phyloP scores from a whole-genome alignment of 73 alveolate genomes.

The Paramecium pentaurelia region DNA sequence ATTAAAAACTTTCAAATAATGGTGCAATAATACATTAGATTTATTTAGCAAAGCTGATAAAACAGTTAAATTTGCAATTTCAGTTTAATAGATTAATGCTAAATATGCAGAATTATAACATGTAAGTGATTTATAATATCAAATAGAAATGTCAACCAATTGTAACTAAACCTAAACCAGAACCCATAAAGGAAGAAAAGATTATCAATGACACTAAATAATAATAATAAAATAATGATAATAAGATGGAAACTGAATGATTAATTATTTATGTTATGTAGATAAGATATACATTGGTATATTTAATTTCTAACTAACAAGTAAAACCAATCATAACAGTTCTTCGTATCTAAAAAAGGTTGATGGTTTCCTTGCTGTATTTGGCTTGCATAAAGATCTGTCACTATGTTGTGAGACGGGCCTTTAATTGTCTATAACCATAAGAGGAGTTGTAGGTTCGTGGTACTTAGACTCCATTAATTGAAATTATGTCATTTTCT shows the following conservation, averaged over 20 bases:
- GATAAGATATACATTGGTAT: background rate
- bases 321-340: background rate
- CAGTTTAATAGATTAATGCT: background rate
- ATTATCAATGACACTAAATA: background rate
- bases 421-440: background rate
- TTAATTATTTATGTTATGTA: background rate
- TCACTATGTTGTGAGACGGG: slow-evolving; percentile 25
- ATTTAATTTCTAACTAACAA: background rate
- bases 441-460: background rate
- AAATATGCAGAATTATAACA: slow-evolving; percentile 11
- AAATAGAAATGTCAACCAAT: slow-evolving; percentile 36
- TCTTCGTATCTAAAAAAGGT: slow-evolving; percentile 44
- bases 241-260: slow-evolving; percentile 42
- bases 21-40: background rate
- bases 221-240: background rate
- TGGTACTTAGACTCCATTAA: background rate
- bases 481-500: background rate
- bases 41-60: slow-evolving; percentile 20
- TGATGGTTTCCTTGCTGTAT: slow-evolving; percentile 50
- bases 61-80: background rate
- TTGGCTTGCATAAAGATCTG: background rate
- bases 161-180: slow-evolving; percentile 54
- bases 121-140: background rate
- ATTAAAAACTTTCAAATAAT: background rate
- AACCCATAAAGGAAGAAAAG: slow-evolving; percentile 14